These are phyloP conservation scores for Blakeslea trispora DNA, from an alignment of 371 early-diverging fungal species.

Conservation along the genomic window DNA sequence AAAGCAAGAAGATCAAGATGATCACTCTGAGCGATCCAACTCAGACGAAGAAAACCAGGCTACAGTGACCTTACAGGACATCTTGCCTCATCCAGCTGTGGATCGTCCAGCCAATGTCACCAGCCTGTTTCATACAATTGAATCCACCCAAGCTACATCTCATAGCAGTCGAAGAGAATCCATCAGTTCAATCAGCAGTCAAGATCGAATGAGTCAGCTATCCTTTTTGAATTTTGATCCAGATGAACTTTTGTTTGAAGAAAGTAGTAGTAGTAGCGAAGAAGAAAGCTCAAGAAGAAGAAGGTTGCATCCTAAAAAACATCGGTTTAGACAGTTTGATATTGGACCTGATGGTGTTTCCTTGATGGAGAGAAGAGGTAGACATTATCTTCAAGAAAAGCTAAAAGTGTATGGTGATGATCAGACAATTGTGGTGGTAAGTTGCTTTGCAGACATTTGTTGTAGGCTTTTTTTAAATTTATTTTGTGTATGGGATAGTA, in stretches of 20 bases:
- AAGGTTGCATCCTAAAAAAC: background rate
- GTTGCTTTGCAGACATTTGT: background rate
- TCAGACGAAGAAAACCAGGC: constrained; percentile 44
- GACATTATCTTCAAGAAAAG: constrained; percentile 36
- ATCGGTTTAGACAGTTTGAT: constrained; percentile 10
- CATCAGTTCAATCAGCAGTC: background rate
- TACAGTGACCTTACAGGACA: constrained; percentile 27
- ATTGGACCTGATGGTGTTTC: constrained; percentile 35
- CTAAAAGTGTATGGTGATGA: constrained; percentile 46
- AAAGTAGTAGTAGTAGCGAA: constrained; percentile 8
- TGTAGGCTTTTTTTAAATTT: background rate
- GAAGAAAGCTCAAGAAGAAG: constrained; percentile 1
- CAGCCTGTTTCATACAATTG: no score
- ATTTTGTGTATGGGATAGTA: constrained; percentile 8
- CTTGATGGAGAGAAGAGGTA: constrained; percentile 35
- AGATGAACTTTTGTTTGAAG: constrained; percentile 4
- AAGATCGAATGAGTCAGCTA: background rate
- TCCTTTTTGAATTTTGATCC: constrained; percentile 2
- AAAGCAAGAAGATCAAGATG: constrained; percentile 34
- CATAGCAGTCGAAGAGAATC: background rate
- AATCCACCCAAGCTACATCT: no score
- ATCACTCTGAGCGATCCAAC: no score
- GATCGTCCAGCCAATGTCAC: background rate
- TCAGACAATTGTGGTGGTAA: constrained; percentile 51
- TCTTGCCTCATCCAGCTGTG: background rate